Evolutionary conservation across 176 grass and related monocot genomes (phyloP), one percentile per base, ranked within the genome.

Genomic region (Puccinellia tenuiflora): DNA sequence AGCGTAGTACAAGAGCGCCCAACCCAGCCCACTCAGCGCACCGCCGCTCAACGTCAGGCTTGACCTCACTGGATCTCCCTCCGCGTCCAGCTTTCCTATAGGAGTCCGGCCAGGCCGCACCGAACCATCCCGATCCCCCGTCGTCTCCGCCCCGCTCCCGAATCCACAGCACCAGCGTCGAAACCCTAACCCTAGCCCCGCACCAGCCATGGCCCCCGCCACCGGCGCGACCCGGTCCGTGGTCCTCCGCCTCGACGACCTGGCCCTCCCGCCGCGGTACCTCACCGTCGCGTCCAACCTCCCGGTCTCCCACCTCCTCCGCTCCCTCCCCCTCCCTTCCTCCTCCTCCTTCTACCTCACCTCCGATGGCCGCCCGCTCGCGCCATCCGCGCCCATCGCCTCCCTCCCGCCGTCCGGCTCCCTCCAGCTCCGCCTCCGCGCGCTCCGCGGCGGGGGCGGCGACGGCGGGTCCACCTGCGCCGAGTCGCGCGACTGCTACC

Each of bases 401-500:
- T 14, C 79, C n/a, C 83, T 85, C 15, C 78, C 84, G 31, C 73
- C 78, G 6, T 83, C 81, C 1, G 84, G 56, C 14, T 83, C 89
- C 15, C 29, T 93, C 38, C 47, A 85, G 11, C 83, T 92, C 54
- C 92, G 87, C 61, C 18, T 88, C 46, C 89, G 86, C 75, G 89
- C 89, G 14, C 91, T 98, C 33, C 87, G 90, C 0, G 92, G 96
- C 46, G 96, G 96, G 21, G 96, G 96, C 50, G 96, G 96, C 37
- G 96, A 98, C 75, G 96, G 96, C 40, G 96, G 96, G 9, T 91
- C 96, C 79, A 98, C 96, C 54, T 91, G 96, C 38, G 96, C 96
- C 60, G 96, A 98, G 88, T 98, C 96, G 54, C 96, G 92, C 73
- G 96, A 98, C 72, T 98, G 96, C 88, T 98, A 98, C 91, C 96